Conservation (phyloP, 2,329 filamentous ascomycete genomes). For the Ceratocystis eucalypticola region DNA sequence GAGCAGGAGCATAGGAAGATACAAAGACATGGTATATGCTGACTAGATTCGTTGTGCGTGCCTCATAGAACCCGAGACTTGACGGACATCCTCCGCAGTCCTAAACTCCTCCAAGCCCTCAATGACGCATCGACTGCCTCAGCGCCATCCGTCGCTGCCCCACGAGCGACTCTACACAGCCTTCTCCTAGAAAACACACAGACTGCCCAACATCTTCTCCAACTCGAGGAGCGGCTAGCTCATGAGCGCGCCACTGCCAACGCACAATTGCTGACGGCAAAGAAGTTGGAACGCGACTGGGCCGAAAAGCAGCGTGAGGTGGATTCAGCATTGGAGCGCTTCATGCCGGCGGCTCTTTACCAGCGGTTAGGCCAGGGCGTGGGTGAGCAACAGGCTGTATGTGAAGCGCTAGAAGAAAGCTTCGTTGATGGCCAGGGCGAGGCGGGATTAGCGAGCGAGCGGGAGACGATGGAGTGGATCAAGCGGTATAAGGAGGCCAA, state of each 20-base stretch:
- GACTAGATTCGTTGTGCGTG: conserved; percentile 2
- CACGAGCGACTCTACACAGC: conserved; percentile 49
- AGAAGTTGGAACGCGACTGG: conserved; percentile 87
- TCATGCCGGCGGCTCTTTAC: conserved; percentile 77
- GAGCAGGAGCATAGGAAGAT: background rate
- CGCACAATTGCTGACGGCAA: conserved; percentile 66
- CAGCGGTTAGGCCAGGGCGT: conserved; percentile 63
- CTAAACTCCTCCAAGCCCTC: conserved; percentile 58
- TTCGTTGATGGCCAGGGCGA: conserved; percentile 53
- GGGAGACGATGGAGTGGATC: conserved; percentile 77
- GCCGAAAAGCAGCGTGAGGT: conserved; percentile 76
- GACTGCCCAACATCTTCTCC: conserved; percentile 49
- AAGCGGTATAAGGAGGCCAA: conserved; percentile 67
- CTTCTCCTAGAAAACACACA: conserved; percentile 59
- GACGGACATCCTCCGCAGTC: conserved; percentile 50
- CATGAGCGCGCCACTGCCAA: conserved; percentile 59
- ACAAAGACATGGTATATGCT: conserved; percentile 22
- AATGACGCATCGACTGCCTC: conserved; percentile 51
- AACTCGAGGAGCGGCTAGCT: conserved; percentile 43
- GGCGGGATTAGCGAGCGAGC: conserved; percentile 48
- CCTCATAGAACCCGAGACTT: conserved; percentile 63
- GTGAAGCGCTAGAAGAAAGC: conserved; percentile 77
- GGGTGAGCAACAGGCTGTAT: conserved; percentile 69
- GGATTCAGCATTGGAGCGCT: conserved; percentile 70
- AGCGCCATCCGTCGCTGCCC: conserved; percentile 57